Base-by-base conservation (phyloP, 164 flowering plant genomes). In the Vitis amurensis region DNA sequence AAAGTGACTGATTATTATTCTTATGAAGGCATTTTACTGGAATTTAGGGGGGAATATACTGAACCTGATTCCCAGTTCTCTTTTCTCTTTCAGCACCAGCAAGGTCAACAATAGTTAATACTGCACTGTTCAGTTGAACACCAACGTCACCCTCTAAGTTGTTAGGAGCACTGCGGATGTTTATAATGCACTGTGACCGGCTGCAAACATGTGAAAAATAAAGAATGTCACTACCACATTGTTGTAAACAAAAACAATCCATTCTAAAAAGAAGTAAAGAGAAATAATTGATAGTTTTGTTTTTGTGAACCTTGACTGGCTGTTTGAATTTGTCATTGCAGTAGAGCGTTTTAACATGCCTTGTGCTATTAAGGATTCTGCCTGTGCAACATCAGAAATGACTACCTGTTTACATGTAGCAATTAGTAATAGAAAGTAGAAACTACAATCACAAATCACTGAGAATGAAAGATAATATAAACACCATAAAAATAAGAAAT, bases 71-170 rank as follows among this genome's bases (percentile, higher is more conserved):
- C 52, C 98, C 97, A 15, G 97, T 94, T 78, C 77, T 88, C 74
- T 83, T 87, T 63, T 88, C 94, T 74, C 89, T 89, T 83, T 94
- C 98, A 55, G 98, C 93, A 56, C 98, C 97, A 72, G 97, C 98
- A 72, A 94, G 90, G 77, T 94, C 97, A 72, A 88, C 87, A 53
- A 94, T 85, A 17, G 92, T 92, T 69, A 94, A 74, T 13, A 82
- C 85, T 69, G 88, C 79, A 76, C 61, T 57, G 66, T 66, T 72
- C 52, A 63, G 44, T n/a, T 65, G 73, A 68, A 11, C 67, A 30
- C 72, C 74, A 71, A 4, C 68, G 52, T 80, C 78, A n/a, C 73
- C 78, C 55, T 71, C 68, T 64, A 10, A 30, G 27, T 55, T 57
- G 16, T 72, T 50, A 57, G 71, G 55, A 57, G 69, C 67, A 64